A percentile compares a stretch with the other conserved stretches of the same genome.
phyloP scores from a whole-genome alignment of 2,329 filamentous ascomycete genomes.

The Cordyceps pruinosa region DNA sequence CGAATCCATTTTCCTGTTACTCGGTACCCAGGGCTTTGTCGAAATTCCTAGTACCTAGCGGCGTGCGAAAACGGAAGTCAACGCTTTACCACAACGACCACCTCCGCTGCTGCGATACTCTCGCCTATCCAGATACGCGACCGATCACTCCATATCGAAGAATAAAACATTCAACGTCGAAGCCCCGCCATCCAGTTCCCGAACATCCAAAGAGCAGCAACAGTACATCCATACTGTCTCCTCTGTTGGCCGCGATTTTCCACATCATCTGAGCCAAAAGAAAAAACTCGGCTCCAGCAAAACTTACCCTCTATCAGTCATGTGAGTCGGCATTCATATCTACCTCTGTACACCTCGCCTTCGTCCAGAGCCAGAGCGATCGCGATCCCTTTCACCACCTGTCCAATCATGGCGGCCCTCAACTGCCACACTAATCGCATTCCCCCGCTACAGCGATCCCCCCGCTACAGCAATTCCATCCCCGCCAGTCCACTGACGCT shows the following conservation, averaged over 20 bases:
- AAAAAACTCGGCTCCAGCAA: too few species aligned
- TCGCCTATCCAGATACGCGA: neutral
- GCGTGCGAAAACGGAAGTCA: neutral
- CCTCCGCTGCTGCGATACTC: neutral
- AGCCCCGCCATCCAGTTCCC: too few species aligned
- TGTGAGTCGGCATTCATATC: neutral
- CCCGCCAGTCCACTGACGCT: neutral
- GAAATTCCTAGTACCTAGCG: too few species aligned
- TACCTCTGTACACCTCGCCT: neutral
- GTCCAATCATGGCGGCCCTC: neutral
- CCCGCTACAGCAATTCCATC: neutral
- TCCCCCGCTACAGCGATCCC: conserved; percentile 1
- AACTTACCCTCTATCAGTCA: too few species aligned
- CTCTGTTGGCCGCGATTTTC: neutral
- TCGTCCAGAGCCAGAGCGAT: neutral
- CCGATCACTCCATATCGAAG: neutral
- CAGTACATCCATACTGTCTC: neutral
- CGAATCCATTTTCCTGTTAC: neutral
- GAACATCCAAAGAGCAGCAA: neutral
- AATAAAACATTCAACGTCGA: neutral
- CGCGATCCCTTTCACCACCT: neutral
- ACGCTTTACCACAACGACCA: neutral
- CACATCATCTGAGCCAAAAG: too few species aligned
- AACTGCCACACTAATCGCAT: neutral
- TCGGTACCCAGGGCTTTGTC: neutral